These are phyloP conservation scores for Nicotiana paniculata DNA, from an alignment of 257 asterid genomes.

Conservation along the genomic window DNA sequence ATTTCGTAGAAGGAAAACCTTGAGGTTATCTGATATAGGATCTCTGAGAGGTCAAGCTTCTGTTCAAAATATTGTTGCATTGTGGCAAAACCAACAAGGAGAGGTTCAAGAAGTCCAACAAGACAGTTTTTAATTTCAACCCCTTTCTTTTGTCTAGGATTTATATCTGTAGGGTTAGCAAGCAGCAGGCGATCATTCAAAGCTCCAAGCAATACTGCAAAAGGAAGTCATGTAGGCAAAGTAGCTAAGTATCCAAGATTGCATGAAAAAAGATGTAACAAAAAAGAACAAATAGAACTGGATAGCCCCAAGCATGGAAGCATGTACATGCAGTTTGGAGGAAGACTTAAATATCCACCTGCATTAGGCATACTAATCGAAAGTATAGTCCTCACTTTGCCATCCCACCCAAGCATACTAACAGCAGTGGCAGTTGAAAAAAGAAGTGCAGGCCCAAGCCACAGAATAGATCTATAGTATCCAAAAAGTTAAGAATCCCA, in stretches of 20 bases:
- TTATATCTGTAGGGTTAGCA: conserved; percentile 74
- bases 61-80: conserved; percentile 98
- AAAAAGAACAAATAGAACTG: not conserved
- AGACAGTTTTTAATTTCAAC: conserved; percentile 87
- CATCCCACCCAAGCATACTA: conserved; percentile 97
- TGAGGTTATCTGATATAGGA: conserved; percentile 94
- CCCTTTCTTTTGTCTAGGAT: conserved; percentile 92
- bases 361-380: conserved; percentile 93
- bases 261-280: conserved; percentile 18
- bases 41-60: conserved; percentile 96
- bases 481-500: conserved; percentile 50
- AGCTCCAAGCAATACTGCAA: conserved; percentile 89
- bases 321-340: conserved; percentile 7
- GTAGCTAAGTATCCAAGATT: not conserved
- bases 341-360: conserved; percentile 42
- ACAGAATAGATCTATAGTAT: conserved; percentile 91
- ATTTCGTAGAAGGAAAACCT: conserved; percentile 40
- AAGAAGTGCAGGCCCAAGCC: conserved; percentile 99
- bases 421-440: conserved; percentile 89
- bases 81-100: conserved; percentile 92
- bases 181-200: conserved; percentile 90
- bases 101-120: conserved; percentile 98
- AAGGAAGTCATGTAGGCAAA: conserved; percentile 11
- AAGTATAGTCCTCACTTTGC: conserved; percentile 91
- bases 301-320: not conserved